Evolutionary conservation across 306 rosid species (phyloP), one percentile per base, ranked within the genome.

Genomic region (Cicer arietinum): DNA sequence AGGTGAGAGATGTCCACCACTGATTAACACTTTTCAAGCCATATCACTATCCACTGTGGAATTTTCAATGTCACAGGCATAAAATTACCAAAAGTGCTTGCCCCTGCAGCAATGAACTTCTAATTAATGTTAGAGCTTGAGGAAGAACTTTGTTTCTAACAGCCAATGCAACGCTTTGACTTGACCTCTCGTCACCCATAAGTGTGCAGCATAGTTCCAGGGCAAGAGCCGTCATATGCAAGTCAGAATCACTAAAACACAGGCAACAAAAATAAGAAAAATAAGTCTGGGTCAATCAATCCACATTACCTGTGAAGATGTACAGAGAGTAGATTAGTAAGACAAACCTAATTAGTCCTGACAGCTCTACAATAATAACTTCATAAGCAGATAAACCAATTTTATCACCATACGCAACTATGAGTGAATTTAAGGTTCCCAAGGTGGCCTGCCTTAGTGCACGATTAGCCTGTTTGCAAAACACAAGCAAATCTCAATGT

Each of bases 171-270:
- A 95, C 83, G 70, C 86, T 94, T 17, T 85, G 88, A 80, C 93
- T 89, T 46, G 99, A 89, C 83, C 94, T 90, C 82, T 90, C 90
- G 78, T 95, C 99, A n/a, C 89, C 89, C 99, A 95, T 95, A 65
- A 95, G 84, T 77, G 99, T 95, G 87, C 97, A 90, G 84, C 98
- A 92, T 45, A 95, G 93, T 79, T 88, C 98, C 89, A 95, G 83
- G 80, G 99, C 97, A 83, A 95, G 99, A 42, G 98, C 98, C 17
- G 99, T 90, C 98, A 95, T 92, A 79, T 92, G 99, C 89, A 95
- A 89, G 88, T 95, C 99, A 47, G 98, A 95, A 85, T 95, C 99
- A 86, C 99, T 95, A 85, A 53, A 51, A 88, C 13, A 83, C 54
- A 71, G 56, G 78, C 30, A 52, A 67, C 20, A 44, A 63, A 67